A percentile compares a stretch with the other conserved stretches of the same genome.
Conservation (phyloP, 2,329 filamentous ascomycete species). For the Ilyonectria mors-panacis region DNA sequence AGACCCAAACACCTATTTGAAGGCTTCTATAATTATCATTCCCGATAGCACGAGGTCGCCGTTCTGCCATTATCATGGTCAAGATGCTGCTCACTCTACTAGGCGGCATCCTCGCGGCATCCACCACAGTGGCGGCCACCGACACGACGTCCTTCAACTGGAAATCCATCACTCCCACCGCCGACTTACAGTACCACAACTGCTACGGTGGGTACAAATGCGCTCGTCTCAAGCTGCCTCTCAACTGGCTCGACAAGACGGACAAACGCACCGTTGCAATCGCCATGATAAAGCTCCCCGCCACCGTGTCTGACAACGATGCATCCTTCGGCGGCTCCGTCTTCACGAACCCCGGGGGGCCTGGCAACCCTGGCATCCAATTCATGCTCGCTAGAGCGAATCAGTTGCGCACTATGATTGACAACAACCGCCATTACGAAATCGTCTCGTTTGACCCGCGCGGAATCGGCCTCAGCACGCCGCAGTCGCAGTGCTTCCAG, state of each 20-base stretch:
- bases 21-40: background rate
- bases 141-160: conserved; percentile 52
- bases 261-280: conserved; percentile 53
- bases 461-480: conserved; percentile 56
- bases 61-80: background rate
- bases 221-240: conserved; percentile 59
- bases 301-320: conserved; percentile 55
- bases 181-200: conserved; percentile 55
- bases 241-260: conserved; percentile 58
- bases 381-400: conserved; percentile 47
- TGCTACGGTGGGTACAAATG: conserved; percentile 59
- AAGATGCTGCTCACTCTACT: background rate
- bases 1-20: background rate
- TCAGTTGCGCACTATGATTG: conserved; percentile 48
- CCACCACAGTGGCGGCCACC: background rate
- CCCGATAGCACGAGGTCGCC: background rate
- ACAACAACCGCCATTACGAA: conserved; percentile 56
- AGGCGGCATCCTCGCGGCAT: background rate
- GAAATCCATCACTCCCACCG: conserved; percentile 52
- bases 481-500: conserved; percentile 57
- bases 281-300: conserved; percentile 59
- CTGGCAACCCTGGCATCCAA: conserved; percentile 58
- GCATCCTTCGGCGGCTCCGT: conserved; percentile 59
- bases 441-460: conserved; percentile 62
- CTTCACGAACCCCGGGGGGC: conserved; percentile 62